Conservation (phyloP, 805 yeast species). For the Yarrowia sp. region DNA sequence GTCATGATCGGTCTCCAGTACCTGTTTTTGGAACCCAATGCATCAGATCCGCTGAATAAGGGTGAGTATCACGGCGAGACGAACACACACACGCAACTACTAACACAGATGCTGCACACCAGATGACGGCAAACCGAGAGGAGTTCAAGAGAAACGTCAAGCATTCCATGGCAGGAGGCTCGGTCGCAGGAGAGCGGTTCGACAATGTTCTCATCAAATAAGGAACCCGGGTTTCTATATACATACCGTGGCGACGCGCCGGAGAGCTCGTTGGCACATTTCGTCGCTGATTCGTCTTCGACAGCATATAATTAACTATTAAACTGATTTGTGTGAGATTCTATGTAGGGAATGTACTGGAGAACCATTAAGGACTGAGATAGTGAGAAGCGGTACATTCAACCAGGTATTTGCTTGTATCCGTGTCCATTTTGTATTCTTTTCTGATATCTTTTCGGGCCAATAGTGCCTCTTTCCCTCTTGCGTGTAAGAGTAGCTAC, state of each 20-base stretch:
- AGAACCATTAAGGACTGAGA: no score
- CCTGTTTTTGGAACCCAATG: constrained; percentile 84
- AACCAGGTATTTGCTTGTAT: no score
- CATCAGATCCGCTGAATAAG: constrained; percentile 88
- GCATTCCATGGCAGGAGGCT: constrained; percentile 70
- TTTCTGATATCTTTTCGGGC: no score
- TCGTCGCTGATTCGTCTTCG: not conserved
- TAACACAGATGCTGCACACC: constrained; percentile 25
- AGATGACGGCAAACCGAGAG: constrained; percentile 37
- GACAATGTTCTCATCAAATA: constrained; percentile 50
- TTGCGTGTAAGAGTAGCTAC: no score
- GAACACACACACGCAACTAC: not conserved
- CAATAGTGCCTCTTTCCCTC: no score
- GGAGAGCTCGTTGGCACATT: not conserved
- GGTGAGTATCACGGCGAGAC: constrained; percentile 33
- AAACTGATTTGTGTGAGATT: not conserved
- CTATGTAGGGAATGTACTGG: no score
- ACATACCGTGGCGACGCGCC: not conserved
- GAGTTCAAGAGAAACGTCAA: constrained; percentile 57
- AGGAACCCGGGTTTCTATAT: not conserved
- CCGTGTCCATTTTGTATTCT: no score
- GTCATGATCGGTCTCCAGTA: constrained; percentile 82
- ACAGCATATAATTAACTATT: constrained; percentile 15
- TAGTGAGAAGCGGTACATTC: no score
- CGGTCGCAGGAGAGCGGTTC: constrained; percentile 54